Evolutionary conservation across 2,329 filamentous ascomycete genomes (phyloP).

Genomic region (Mycosphaerella sp.): DNA sequence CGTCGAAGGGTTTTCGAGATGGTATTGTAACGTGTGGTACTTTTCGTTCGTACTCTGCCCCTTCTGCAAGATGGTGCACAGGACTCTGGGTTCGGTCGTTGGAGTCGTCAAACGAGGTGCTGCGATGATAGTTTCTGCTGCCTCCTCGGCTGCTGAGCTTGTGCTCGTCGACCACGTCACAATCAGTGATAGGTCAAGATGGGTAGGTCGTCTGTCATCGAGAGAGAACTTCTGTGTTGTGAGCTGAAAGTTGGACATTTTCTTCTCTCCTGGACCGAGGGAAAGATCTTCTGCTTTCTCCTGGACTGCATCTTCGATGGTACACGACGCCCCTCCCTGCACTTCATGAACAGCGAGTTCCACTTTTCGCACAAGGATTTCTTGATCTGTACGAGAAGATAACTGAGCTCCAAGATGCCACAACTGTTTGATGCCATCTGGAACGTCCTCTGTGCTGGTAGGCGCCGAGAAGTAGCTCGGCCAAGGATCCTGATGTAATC

Average conservation of each 20-base stretch:
- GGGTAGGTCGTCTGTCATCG: constrained; percentile 72
- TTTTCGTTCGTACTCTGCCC: constrained; percentile 10
- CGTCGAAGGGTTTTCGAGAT: constrained; percentile 86
- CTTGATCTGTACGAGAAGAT: constrained; percentile 68
- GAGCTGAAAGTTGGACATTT: constrained; percentile 39
- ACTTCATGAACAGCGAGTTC: constrained; percentile 56
- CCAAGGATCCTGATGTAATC: constrained; percentile 73
- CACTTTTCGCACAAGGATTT: constrained; percentile 57
- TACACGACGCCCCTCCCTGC: constrained; percentile 57
- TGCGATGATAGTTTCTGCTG: constrained; percentile 59
- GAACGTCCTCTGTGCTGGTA: constrained; percentile 23
- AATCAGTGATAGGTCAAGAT: constrained; percentile 66
- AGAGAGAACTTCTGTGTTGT: constrained; percentile 69
- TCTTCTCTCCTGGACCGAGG: constrained; percentile 15
- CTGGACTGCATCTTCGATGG: constrained; percentile 22
- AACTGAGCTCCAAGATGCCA: constrained; percentile 70
- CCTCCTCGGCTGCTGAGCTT: constrained; percentile 26
- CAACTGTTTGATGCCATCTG: constrained; percentile 64
- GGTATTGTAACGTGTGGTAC: constrained; percentile 51
- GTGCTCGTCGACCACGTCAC: constrained; percentile 67
- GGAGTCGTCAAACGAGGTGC: constrained; percentile 77
- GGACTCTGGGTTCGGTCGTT: constrained; percentile 77
- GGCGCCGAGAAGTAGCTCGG: constrained; percentile 69
- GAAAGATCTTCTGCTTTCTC: constrained; percentile 10
- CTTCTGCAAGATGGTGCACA: constrained; percentile 44